Percentiles rank a stretch among this genome's conserved stretches.
phyloP scores from a whole-genome alignment of 2,329 filamentous ascomycete genomes.

The Colletotrichum navitas region DNA sequence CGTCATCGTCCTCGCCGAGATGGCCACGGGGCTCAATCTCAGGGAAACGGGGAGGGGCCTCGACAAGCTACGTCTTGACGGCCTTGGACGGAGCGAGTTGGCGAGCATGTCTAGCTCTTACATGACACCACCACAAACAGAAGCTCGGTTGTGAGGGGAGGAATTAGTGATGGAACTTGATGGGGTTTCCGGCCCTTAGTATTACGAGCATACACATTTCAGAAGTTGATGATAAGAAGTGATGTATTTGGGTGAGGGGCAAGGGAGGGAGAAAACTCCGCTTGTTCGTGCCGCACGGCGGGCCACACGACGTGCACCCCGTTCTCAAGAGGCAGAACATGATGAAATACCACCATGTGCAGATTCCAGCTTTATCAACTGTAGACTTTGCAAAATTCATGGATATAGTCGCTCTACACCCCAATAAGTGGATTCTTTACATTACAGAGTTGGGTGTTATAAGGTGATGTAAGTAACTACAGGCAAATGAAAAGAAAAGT shows the following conservation, averaged over 20 bases:
- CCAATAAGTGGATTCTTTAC: too few relatives aligned
- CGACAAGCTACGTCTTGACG: slow-evolving; percentile 16
- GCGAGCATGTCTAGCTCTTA: background rate
- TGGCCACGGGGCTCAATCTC: slow-evolving; percentile 16
- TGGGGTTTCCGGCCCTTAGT: fast-evolving
- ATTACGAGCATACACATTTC: background rate
- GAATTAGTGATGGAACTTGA: too few relatives aligned
- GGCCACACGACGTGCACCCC: background rate
- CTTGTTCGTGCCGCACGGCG: background rate
- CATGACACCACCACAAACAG: slow-evolving; percentile 2
- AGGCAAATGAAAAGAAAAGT: fast-evolving
- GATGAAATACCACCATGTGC: background rate
- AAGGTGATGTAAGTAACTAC: too few relatives aligned
- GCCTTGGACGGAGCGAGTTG: slow-evolving; percentile 4
- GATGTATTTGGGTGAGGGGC: too few relatives aligned
- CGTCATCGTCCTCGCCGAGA: slow-evolving; percentile 27
- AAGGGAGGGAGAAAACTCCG: background rate
- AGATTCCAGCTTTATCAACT: background rate
- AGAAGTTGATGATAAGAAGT: background rate
- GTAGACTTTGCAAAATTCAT: background rate
- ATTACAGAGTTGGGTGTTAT: background rate
- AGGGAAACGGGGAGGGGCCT: slow-evolving; percentile 19
- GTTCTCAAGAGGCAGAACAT: background rate
- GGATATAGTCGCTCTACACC: too few relatives aligned
- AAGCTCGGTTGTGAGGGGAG: slow-evolving; percentile 10